Conservation (phyloP, 305 asterid genomes). For the Solanum hybrid region DNA sequence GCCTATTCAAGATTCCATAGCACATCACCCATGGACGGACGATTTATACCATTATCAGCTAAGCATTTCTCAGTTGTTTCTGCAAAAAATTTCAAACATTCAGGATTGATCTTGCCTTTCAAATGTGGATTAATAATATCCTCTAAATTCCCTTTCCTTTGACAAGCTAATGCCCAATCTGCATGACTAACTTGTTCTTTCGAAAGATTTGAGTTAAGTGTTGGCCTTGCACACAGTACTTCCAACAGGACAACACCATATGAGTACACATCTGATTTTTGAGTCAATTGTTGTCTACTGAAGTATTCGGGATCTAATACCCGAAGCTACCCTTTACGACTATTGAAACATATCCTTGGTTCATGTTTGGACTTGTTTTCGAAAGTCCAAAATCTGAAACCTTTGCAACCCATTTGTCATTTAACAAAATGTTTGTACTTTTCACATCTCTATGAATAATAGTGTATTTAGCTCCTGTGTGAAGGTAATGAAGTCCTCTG, state of each 20-base stretch:
- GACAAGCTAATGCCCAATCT: conserved; percentile 48
- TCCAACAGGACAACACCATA: conserved; percentile 65
- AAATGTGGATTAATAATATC: conserved; percentile 44
- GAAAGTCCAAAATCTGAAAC: conserved; percentile 86
- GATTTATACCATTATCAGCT: conserved; percentile 44
- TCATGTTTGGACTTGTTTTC: conserved; percentile 71
- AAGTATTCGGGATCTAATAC: conserved; percentile 62
- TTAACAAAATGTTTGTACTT: conserved; percentile 72
- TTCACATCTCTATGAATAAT: conserved; percentile 80
- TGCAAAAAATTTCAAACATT: conserved; percentile 37
- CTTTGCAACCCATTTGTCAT: conserved; percentile 85
- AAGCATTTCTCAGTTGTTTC: conserved; percentile 52
- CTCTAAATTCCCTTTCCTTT: conserved; percentile 32
- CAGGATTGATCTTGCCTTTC: conserved; percentile 29
- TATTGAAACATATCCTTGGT: conserved; percentile 73
- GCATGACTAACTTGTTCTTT: conserved; percentile 63
- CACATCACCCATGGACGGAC: conserved; percentile 66
- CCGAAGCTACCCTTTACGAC: conserved; percentile 68
- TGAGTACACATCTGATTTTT: conserved; percentile 63
- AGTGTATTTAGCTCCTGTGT: conserved; percentile 74
- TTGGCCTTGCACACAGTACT: conserved; percentile 52
- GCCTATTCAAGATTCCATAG: conserved; percentile 54
- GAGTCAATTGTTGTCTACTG: conserved; percentile 53
- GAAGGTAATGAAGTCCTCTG: conserved; percentile 76
- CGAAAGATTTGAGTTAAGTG: conserved; percentile 40